These are phyloP conservation scores for Globisporangium cylindrosporum DNA, from an alignment of 352 stramenopile genomes.

Conservation along the genomic window DNA sequence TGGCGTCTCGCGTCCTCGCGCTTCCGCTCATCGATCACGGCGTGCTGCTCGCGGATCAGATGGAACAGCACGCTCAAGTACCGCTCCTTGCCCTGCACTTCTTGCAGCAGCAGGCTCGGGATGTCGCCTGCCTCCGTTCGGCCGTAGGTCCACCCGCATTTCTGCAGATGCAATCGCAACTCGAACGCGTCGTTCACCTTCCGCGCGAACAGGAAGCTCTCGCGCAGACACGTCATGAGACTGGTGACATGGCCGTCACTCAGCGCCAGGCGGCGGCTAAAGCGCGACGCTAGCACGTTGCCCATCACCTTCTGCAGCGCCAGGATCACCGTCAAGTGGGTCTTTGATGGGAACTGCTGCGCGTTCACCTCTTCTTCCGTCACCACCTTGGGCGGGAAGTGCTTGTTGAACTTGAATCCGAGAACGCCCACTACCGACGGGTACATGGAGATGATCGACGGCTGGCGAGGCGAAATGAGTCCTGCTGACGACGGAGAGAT, in stretches of 20 bases:
- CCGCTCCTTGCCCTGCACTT: conserved; percentile 75
- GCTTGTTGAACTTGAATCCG: conserved; percentile 50
- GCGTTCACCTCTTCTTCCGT: conserved; percentile 53
- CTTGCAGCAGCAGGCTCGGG: conserved; percentile 66
- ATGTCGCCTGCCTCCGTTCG: conserved; percentile 41
- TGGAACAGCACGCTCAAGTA: conserved; percentile 70
- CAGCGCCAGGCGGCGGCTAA: conserved; percentile 41
- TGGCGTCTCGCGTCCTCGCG: conserved; percentile 63
- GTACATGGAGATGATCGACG: conserved; percentile 75
- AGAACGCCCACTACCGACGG: conserved; percentile 44
- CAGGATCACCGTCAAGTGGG: conserved; percentile 65
- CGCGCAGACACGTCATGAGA: conserved; percentile 50
- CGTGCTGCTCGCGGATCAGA: conserved; percentile 28
- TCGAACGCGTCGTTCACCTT: conserved; percentile 70
- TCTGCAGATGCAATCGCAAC: conserved; percentile 46
- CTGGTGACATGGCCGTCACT: conserved; percentile 53
- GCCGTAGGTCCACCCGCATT: conserved; percentile 51
- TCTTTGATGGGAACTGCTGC: conserved; percentile 58
- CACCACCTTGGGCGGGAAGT: conserved; percentile 54
- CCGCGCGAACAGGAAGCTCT: conserved; percentile 69
- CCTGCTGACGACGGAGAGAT: conserved; percentile 11
- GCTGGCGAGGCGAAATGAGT: conserved; percentile 40
- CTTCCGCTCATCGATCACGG: conserved; percentile 27
- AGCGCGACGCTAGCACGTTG: conserved; percentile 56
- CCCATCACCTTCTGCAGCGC: conserved; percentile 63